Base-by-base conservation (phyloP, 805 yeast genomes). In the Nematodospora valgi region DNA sequence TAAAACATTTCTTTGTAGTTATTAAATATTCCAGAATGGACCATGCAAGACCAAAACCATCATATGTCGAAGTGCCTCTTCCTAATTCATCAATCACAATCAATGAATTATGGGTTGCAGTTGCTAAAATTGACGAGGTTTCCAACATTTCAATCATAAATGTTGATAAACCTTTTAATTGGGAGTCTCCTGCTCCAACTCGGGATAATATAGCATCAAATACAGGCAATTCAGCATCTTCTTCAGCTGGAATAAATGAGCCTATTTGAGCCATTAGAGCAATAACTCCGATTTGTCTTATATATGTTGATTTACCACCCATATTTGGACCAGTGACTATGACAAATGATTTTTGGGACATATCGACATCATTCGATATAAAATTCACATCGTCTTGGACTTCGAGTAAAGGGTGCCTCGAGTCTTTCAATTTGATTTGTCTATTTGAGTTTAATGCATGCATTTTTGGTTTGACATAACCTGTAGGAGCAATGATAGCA, bases 141-240 rank as follows among this genome's bases (percentile, higher is more conserved):
- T 93, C 98, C 34, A 87, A 68, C 97, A 93, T 88, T 58, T 93
- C 99, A 18, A 95, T 86, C 63, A 57, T 57, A 51, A 93, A 93
- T 0, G 98, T 93, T 0, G 98, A 89, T 19, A 93, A 86, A 17
- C 98, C 98, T 59, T 91, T 89, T 52, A 93, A 70, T 60, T 93
- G 98, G 0, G 97, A 91, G 57, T 93, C 98, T 9, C 97, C 95
- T 2, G 98, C 98, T 8, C 98, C 98, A n/a, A 93, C 96, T 53
- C 98, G 78, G 10, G 98, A 94, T 40, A 93, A 71, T 4, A 93
- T 82, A 2, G 96, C 87, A 60, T 93, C 98, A 43, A 91, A 87
- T 2, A 93, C 68, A 9, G 87, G 79, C 17, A 93, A 56, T 49
- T 86, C 89, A 0, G 96, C 89, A 3, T 41, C 40, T 22, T 70